A percentile compares a stretch with the other conserved stretches of the same genome.
Conservation (phyloP, 2,329 filamentous ascomycete genomes). For the Sporothrix variecibatus region DNA sequence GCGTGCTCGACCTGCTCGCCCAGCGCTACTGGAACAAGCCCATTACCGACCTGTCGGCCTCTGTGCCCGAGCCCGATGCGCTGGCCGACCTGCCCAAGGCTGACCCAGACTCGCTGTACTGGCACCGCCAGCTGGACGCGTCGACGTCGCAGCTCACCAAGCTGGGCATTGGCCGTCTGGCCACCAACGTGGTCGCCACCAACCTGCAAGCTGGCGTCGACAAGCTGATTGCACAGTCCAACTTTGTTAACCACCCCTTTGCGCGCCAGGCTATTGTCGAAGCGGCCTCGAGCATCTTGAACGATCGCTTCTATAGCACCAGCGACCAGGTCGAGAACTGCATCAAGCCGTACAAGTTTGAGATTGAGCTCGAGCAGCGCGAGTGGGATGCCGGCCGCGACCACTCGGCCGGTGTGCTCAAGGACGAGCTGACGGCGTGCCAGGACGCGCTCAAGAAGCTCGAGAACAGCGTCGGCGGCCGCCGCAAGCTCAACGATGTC, state of each 20-base stretch:
- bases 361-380: conserved; percentile 88
- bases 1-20: conserved; percentile 88
- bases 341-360: conserved; percentile 98
- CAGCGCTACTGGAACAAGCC: conserved; percentile 98
- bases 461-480: conserved; percentile 76
- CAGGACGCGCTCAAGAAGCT: conserved; percentile 75
- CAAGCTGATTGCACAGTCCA: conserved; percentile 73
- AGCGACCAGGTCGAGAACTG: conserved; percentile 98
- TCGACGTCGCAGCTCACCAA: conserved; percentile 90
- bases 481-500: conserved; percentile 84
- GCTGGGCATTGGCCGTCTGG: conserved; percentile 86
- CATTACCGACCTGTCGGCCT: conserved; percentile 73
- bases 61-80: conserved; percentile 68
- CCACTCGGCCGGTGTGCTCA: conserved; percentile 77
- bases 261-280: conserved; percentile 91
- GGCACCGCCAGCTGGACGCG: conserved; percentile 91
- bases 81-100: conserved; percentile 80
- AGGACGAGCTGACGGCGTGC: conserved; percentile 81
- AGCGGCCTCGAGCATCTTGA: conserved; percentile 84
- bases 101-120: conserved; percentile 81
- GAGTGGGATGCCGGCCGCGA: conserved; percentile 88
- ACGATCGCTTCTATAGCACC: conserved; percentile 94
- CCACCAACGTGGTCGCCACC: conserved; percentile 86
- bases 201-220: conserved; percentile 86
- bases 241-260: conserved; percentile 87